These are phyloP conservation scores for Crithidia bombi DNA, from an alignment of 208 protist genomes.

Conservation along the genomic window DNA sequence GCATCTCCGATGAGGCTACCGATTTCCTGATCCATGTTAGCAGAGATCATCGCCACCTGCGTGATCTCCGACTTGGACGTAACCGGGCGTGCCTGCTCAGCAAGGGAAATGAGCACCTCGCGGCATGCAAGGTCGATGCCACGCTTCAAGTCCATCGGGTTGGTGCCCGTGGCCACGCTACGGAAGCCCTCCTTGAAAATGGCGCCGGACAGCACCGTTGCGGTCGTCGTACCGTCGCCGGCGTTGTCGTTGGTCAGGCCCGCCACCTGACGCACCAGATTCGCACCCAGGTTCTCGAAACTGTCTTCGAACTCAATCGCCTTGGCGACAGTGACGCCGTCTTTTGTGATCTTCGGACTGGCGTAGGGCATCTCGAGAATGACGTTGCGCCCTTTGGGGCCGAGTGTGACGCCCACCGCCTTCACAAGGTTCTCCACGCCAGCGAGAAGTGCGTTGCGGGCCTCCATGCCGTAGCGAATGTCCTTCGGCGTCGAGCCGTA, in stretches of 20 bases:
- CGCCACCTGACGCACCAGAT: constrained; percentile 95
- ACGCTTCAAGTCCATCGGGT: constrained; percentile 99
- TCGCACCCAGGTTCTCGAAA: constrained; percentile 98
- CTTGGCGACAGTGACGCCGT: constrained; percentile 99
- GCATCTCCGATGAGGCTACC: constrained; percentile 98
- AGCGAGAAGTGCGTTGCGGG: constrained; percentile 90
- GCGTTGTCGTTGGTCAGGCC: constrained; percentile 98
- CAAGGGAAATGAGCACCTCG: constrained; percentile 92
- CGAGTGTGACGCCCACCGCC: constrained; percentile 98
- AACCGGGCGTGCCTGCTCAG: constrained; percentile 94
- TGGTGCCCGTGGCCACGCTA: constrained; percentile 98
- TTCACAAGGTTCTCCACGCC: constrained; percentile 97
- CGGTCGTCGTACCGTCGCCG: constrained; percentile 99
- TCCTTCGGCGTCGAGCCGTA: constrained; percentile 95
- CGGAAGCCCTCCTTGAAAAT: constrained; percentile 99
- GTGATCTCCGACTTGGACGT: constrained; percentile 97
- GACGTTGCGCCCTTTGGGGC: constrained; percentile 99
- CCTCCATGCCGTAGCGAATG: constrained; percentile 96
- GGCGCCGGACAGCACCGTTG: constrained; percentile 97
- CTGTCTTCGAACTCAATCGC: constrained; percentile 98
- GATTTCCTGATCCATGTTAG: constrained; percentile 99
- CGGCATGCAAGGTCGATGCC: constrained; percentile 98
- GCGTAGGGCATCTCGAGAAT: constrained; percentile 99
- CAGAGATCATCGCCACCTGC: constrained; percentile 99
- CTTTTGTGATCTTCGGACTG: constrained; percentile 99